A percentile compares a stretch with the other conserved stretches of the same genome.
Conservation (phyloP, 352 stramenopile species). For the Pythium insidiosum region DNA sequence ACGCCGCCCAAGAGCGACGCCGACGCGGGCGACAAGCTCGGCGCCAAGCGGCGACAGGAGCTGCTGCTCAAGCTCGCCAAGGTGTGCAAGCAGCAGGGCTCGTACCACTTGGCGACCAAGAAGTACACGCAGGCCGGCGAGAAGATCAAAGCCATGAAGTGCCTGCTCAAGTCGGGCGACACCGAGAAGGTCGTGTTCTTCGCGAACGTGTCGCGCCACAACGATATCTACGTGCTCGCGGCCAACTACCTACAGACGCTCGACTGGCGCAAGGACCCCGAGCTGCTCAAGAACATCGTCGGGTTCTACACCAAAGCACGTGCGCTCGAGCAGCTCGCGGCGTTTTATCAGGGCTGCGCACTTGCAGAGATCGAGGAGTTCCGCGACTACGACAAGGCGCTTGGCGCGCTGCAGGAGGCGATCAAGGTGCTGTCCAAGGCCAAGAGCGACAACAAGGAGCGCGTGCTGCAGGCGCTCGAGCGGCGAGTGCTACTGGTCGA, state of each 20-base stretch:
- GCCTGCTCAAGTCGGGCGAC: conserved; percentile 91
- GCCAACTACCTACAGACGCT: conserved; percentile 95
- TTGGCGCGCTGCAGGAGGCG: conserved; percentile 87
- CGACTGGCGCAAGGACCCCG: conserved; percentile 86
- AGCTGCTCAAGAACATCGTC: conserved; percentile 92
- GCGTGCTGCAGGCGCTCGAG: conserved; percentile 43
- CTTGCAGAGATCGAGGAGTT: conserved; percentile 93
- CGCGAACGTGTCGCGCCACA: conserved; percentile 86
- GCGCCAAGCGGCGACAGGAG: conserved; percentile 59
- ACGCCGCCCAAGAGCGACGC: conserved; percentile 80
- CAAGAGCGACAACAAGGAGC: conserved; percentile 60
- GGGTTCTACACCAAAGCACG: conserved; percentile 94
- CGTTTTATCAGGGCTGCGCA: conserved; percentile 90
- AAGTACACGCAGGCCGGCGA: conserved; percentile 94
- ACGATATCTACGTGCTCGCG: conserved; percentile 93
- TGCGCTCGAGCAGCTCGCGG: conserved; percentile 85
- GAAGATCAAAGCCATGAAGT: conserved; percentile 92
- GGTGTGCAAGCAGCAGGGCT: conserved; percentile 88
- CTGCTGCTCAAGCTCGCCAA: conserved; percentile 89
- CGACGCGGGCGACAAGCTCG: conserved; percentile 27
- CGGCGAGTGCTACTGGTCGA: conserved; percentile 68
- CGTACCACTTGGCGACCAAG: conserved; percentile 91
- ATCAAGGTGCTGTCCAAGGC: conserved; percentile 81
- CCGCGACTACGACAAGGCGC: conserved; percentile 91
- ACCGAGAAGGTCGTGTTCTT: conserved; percentile 95